Conservation (phyloP, 768 basidiomycete genomes). For the Termitomyces eurrhizus region DNA sequence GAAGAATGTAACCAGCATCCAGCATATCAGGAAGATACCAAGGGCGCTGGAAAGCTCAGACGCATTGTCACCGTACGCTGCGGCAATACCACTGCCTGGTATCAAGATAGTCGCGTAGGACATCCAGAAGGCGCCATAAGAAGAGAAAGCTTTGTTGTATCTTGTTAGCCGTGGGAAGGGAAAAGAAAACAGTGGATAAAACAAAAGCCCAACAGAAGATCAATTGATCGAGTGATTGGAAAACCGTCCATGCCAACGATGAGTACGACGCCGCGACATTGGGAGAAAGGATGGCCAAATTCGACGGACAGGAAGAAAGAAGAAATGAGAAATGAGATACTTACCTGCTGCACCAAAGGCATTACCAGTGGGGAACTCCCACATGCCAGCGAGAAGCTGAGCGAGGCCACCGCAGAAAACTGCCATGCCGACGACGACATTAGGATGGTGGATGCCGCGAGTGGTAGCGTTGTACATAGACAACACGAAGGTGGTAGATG, state of each 20-base stretch:
- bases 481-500: slow-evolving; percentile 77
- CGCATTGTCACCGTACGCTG: slow-evolving; percentile 40
- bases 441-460: slow-evolving; percentile 51
- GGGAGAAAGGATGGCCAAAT: no score
- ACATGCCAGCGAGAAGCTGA: slow-evolving; percentile 88
- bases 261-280: neutral
- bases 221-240: neutral
- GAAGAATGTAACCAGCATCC: slow-evolving; percentile 71
- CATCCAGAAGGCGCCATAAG: slow-evolving; percentile 88
- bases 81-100: slow-evolving; percentile 59
- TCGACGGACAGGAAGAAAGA: no score
- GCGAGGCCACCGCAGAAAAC: slow-evolving; percentile 79
- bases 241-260: neutral
- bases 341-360: slow-evolving; percentile 31
- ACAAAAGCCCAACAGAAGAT: no score
- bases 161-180: neutral
- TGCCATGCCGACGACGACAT: slow-evolving; percentile 84
- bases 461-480: slow-evolving; percentile 68
- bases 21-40: slow-evolving; percentile 70
- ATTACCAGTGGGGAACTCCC: slow-evolving; percentile 74
- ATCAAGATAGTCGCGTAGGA: slow-evolving; percentile 73
- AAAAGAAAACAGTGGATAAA: slow-evolving; percentile 1
- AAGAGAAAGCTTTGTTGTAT: slow-evolving; percentile 62
- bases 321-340: slow-evolving; percentile 42
- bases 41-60: slow-evolving; percentile 49